phyloP scores from a whole-genome alignment of 2,329 filamentous ascomycete genomes.

The Seiridium unicorne region DNA sequence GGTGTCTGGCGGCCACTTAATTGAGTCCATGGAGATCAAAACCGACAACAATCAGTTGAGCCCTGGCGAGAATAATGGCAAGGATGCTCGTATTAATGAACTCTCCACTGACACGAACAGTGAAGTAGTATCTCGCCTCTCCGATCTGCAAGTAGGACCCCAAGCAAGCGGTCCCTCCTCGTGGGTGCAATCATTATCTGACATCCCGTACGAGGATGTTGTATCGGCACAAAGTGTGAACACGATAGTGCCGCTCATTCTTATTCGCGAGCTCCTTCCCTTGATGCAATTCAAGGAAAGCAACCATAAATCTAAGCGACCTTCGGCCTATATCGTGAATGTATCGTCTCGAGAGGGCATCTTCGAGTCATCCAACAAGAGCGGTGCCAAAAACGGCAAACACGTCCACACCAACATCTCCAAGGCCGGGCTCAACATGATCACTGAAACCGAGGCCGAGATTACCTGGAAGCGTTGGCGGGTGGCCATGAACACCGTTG shows the following conservation, averaged over 20 bases:
- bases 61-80: no score
- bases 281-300: conserved; percentile 17
- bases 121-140: background rate
- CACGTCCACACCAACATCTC: conserved; percentile 39
- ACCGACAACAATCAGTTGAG: no score
- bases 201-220: conserved; percentile 37
- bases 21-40: background rate
- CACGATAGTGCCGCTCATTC: conserved; percentile 34
- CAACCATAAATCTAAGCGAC: background rate
- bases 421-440: conserved; percentile 39
- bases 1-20: background rate
- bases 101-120: no score
- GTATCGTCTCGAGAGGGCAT: conserved; percentile 35
- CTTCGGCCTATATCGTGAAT: conserved; percentile 28
- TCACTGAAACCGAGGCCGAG: conserved; percentile 34
- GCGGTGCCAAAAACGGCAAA: conserved; percentile 24
- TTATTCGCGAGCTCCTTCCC: conserved; percentile 33
- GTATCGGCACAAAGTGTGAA: conserved; percentile 35
- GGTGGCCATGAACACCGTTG: conserved; percentile 36
- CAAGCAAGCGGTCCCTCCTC: conserved; percentile 20
- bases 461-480: conserved; percentile 24
- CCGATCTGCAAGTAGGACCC: background rate
- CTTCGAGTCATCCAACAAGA: conserved; percentile 20
- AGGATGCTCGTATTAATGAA: no score
- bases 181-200: conserved; percentile 30